Base-by-base conservation (phyloP, 1,284 basidiomycete species). In the Rhizoctonia solani region DNA sequence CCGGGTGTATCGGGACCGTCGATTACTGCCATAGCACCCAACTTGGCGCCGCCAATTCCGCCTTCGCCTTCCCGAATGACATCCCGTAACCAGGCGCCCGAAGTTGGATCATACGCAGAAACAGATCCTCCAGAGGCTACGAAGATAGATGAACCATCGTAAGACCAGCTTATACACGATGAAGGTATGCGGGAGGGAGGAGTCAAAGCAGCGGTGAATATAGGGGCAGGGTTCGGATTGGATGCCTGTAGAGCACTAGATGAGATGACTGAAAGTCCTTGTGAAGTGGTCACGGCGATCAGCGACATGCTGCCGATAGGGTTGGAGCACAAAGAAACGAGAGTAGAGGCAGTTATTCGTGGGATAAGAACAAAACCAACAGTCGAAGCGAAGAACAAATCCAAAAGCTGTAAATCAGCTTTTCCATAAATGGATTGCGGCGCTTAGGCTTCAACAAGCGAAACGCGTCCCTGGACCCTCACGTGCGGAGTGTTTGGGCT, bases 81-180 rank as follows among this genome's bases (percentile, higher is more conserved):
- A 42, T 63, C 59, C 14, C 49, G 59, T 25, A 52, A 29, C 23
- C 47, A 63, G 19, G 49, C 32, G 5, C 59, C 59, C 3, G 50
- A 32, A 27, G 37, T 30, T n/a, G 59, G 37, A 49, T 53, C 49
- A 19, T 63, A 63, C 6, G 59, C 47, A 16, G 59, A 63, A 23
- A 63, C 59, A 42, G 59, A 63, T 8, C 59, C 59, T 29, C 59
- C 59, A 8, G 59, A 63, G 49, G 59, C 59, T 4, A 63, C 59
- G 37, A 37, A 63, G 13, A 63, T 9, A 19, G 37, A 41, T 3
- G 49, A 50, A 30, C 47, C 37, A 27, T 63, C 59, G 23, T 47
- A 32, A 52, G 59, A 52, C 59, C 59, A 63, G 37, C 47, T 37
- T 41, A 63, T 53, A n/a, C 59, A 63, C 19, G 47, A 29, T 5